Conservation (phyloP, 805 yeast species). For the Grigorovia jiainica region DNA sequence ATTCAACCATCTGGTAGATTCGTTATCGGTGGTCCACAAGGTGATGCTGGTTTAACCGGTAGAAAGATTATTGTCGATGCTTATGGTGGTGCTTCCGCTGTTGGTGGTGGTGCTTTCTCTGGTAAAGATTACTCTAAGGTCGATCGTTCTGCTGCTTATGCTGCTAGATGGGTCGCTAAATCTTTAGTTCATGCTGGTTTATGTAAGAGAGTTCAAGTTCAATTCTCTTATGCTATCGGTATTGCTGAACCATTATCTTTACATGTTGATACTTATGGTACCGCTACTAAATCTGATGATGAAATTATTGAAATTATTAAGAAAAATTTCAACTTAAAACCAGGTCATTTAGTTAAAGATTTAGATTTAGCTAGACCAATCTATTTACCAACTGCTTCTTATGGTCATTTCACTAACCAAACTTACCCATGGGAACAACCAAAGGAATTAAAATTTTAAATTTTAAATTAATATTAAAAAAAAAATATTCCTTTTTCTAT, state of each 20-base stretch:
- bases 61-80: constrained; percentile 99
- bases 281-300: constrained; percentile 79
- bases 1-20: constrained; percentile 99
- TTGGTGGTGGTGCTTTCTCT: constrained; percentile 99
- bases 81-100: constrained; percentile 99
- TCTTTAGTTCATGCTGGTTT: constrained; percentile 90
- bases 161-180: constrained; percentile 99
- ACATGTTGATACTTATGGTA: constrained; percentile 97
- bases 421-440: constrained; percentile 98
- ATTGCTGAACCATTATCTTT: constrained; percentile 98
- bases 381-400: constrained; percentile 97
- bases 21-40: constrained; percentile 99
- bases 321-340: constrained; percentile 97
- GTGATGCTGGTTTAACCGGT: constrained; percentile 99
- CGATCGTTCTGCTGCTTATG: constrained; percentile 99
- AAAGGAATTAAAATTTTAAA: constrained; percentile 58
- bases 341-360: constrained; percentile 96
- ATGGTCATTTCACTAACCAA: constrained; percentile 99
- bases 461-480: not conserved
- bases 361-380: constrained; percentile 98
- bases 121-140: constrained; percentile 99
- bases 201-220: constrained; percentile 95
- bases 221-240: constrained; percentile 99
- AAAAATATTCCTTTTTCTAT: not conserved
- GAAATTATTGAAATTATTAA: constrained; percentile 87